phyloP scores from a whole-genome alignment of 1,284 basidiomycete genomes.

The Boletus nobilissimus region DNA sequence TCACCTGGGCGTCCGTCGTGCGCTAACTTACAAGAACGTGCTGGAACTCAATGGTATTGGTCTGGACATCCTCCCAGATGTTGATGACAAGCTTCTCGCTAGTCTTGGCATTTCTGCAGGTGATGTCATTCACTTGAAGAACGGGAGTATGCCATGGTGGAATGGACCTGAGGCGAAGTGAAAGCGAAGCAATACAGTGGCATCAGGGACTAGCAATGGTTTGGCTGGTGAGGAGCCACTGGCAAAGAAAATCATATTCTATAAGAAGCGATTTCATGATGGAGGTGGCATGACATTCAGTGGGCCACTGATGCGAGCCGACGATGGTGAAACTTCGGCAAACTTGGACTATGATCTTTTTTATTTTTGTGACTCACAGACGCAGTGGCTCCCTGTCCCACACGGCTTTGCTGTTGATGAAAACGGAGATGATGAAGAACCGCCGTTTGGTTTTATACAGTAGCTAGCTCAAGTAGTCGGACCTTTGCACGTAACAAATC shows the following conservation, averaged over 20 bases:
- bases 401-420: not conserved
- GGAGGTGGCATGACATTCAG: not conserved
- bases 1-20: not conserved
- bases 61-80: not conserved
- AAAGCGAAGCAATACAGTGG: constrained; percentile 1
- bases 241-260: too few species aligned
- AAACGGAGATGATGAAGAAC: too few species aligned
- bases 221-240: not conserved
- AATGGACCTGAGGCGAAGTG: constrained; percentile 13
- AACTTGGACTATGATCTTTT: not conserved
- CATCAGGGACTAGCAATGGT: not conserved
- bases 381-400: constrained; percentile 1
- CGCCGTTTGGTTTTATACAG: too few species aligned
- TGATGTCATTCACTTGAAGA: constrained; percentile 32
- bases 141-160: constrained; percentile 28
- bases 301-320: not conserved
- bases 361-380: constrained; percentile 9
- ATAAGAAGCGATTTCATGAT: not conserved
- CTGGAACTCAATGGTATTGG: not conserved
- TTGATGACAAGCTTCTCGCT: not conserved
- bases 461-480: too few species aligned
- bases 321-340: not conserved
- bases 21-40: not conserved
- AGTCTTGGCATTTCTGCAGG: constrained; percentile 18
- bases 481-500: too few species aligned